Evolutionary conservation across 345 rosid genomes (phyloP), one percentile per base, ranked within the genome.

Genomic region (Schrenkiella parvula): DNA sequence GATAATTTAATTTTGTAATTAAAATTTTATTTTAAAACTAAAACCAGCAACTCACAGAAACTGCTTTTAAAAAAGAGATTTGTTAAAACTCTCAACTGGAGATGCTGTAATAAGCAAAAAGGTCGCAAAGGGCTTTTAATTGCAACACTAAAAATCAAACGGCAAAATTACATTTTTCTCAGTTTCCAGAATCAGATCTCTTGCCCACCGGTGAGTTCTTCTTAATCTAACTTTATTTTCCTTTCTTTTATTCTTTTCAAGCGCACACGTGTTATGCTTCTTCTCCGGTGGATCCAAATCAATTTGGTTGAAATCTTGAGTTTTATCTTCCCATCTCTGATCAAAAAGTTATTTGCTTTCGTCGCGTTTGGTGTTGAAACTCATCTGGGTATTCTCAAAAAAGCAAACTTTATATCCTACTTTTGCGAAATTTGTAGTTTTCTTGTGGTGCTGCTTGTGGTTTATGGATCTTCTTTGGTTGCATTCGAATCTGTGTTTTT

Each of bases 331-430:
- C 10, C 26, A 7, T 38, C 9, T 64, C 75, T 6, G 4, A 29
- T 41, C n/a, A 2, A 28, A 28, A 46, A 57, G 59, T 8, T 50
- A 0, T 32, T 52, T 42, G 15, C 73, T 52, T 51, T 32, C 47
- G 1, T 52, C 18, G 39, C 25, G 32, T 52, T 68, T 68, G 46
- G 66, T 69, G 64, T 35, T 48, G 6, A 59, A 39, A 6, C 53
- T 59, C 68, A 66, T 74, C 67, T 74, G 73, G 68, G 78, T 74
- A 66, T 39, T n/a, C 47, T 48, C 44, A 58, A 74, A 22, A 21
- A 39, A 2, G 0, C 73, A 50, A 74, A 1, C 70, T 68, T 69
- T 75, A 4, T 12, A 15, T 61, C 39, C 37, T 15, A 4, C 8
- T 4, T 13, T 54, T 8, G 6, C 37, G 9, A 25, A 64, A 52